phyloP scores from a whole-genome alignment of 805 yeast genomes.

The Myxozyma geophila region DNA sequence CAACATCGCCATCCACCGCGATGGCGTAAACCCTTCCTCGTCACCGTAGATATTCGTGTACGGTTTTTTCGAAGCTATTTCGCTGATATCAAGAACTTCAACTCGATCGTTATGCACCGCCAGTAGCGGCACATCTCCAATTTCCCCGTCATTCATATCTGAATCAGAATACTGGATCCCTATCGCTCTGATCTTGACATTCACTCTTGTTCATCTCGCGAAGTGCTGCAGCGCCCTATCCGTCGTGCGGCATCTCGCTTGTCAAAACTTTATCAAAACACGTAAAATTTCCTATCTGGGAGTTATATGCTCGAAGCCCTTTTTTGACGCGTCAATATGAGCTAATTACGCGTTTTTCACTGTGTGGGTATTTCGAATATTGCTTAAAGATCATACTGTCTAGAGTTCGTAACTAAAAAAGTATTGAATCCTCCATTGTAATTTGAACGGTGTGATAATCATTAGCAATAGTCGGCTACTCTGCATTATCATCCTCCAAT shows the following conservation, averaged over 20 bases:
- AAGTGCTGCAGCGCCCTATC: not conserved
- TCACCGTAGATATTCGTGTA: constrained; percentile 26
- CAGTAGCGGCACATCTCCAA: not conserved
- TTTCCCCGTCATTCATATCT: not conserved
- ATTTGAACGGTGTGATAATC: too few relatives aligned
- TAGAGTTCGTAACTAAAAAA: too few relatives aligned
- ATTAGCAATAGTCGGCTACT: too few relatives aligned
- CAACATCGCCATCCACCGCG: not conserved
- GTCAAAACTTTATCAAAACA: not conserved
- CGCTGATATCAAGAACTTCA: not conserved
- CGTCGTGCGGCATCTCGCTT: not conserved
- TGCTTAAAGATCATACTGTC: too few relatives aligned
- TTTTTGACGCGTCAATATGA: too few relatives aligned
- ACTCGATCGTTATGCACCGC: not conserved
- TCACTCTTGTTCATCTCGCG: not conserved
- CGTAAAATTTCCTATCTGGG: too few relatives aligned
- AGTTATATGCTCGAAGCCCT: too few relatives aligned
- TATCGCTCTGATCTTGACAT: too few relatives aligned
- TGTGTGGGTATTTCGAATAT: too few relatives aligned
- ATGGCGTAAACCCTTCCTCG: constrained; percentile 16
- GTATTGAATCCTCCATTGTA: too few relatives aligned
- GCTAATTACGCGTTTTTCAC: too few relatives aligned
- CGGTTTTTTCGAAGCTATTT: not conserved
- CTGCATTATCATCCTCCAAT: too few relatives aligned
- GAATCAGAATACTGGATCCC: not conserved